Percentiles rank a stretch among this genome's conserved stretches.
These are phyloP conservation scores for Paradendryphiella salina DNA, from an alignment of 2,329 filamentous ascomycete species.

Conservation along the genomic window DNA sequence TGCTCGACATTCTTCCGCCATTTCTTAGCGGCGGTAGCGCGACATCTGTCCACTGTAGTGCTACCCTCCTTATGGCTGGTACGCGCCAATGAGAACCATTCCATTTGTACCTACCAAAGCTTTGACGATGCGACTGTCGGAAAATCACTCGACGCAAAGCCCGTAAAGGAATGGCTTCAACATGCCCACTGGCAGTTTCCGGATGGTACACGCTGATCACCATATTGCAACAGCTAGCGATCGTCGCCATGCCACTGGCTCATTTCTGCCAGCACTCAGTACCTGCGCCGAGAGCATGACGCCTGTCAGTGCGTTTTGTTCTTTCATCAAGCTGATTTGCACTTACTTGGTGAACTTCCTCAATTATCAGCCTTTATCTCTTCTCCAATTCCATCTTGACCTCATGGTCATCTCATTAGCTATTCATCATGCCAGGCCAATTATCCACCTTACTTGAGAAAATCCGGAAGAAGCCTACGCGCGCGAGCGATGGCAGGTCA, in stretches of 20 bases:
- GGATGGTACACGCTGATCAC: conserved; percentile 19
- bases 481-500: conserved; percentile 54
- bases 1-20: conserved; percentile 17
- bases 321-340: conserved; percentile 1
- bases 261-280: conserved; percentile 1
- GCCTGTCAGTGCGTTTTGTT: conserved; percentile 7
- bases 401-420: conserved; percentile 2
- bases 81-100: conserved; percentile 21
- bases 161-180: conserved; percentile 8
- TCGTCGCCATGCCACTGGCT: conserved; percentile 12
- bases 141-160: conserved; percentile 4
- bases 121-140: conserved; percentile 9
- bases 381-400: background rate
- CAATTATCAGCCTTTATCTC: conserved; percentile 2
- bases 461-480: conserved; percentile 53
- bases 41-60: conserved; percentile 2
- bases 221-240: conserved; percentile 18
- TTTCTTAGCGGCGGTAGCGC: conserved; percentile 7
- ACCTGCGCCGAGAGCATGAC: conserved; percentile 12
- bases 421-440: conserved; percentile 38
- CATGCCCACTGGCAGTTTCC: conserved; percentile 6
- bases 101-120: conserved; percentile 11
- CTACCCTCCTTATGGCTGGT: conserved; percentile 18
- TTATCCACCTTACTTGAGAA: conserved; percentile 51
- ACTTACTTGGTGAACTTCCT: conserved; percentile 2